phyloP scores from a whole-genome alignment of 768 basidiomycete genomes.

The Ephemerocybe angulata region DNA sequence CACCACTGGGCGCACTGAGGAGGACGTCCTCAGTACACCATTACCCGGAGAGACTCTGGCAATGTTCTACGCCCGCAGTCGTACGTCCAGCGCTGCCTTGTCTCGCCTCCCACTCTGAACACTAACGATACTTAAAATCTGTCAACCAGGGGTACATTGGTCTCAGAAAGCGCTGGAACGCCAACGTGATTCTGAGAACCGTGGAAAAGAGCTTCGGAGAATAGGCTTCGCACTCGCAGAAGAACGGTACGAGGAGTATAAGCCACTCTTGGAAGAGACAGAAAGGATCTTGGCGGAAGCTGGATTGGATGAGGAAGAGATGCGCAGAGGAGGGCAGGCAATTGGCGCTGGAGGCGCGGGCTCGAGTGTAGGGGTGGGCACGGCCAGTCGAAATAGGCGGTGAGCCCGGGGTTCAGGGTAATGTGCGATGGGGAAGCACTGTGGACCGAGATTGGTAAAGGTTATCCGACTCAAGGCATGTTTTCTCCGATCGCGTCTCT shows the following conservation, averaged over 20 bases:
- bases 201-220: conserved; percentile 73
- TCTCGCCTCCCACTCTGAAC: not conserved
- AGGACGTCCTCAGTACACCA: conserved; percentile 73
- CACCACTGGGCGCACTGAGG: conserved; percentile 48
- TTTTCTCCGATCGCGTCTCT: too few species aligned
- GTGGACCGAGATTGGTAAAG: too few species aligned
- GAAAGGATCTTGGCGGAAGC: conserved; percentile 82
- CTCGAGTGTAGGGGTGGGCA: conserved; percentile 38
- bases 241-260: conserved; percentile 74
- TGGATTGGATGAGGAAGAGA: conserved; percentile 81
- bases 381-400: conserved; percentile 46
- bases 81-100: conserved; percentile 37
- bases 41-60: conserved; percentile 82
- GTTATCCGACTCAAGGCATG: too few species aligned
- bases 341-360: conserved; percentile 41
- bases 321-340: conserved; percentile 40
- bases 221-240: conserved; percentile 78
- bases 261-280: conserved; percentile 77
- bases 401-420: too few species aligned
- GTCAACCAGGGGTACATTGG: conserved; percentile 70
- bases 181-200: conserved; percentile 42
- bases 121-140: not conserved
- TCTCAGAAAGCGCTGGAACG: conserved; percentile 60
- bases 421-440: too few species aligned
- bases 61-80: conserved; percentile 76